phyloP scores from a whole-genome alignment of 75 land plant species.

The Cryptomeria japonica region DNA sequence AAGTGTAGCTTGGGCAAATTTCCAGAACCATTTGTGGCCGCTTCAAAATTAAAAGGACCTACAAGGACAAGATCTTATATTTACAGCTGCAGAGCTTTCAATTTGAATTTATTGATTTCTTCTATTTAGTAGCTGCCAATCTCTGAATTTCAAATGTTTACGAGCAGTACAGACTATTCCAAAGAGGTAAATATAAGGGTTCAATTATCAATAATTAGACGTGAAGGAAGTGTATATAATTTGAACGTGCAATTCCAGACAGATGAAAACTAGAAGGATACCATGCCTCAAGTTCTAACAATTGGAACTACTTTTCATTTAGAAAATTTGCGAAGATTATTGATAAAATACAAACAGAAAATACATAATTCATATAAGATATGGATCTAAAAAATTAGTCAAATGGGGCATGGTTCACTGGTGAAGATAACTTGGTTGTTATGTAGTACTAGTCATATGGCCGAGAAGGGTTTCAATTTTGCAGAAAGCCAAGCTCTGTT shows the following conservation, averaged over 20 bases:
- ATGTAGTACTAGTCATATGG: neutral
- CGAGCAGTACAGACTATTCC: slow-evolving; percentile 1
- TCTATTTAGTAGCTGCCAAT: neutral
- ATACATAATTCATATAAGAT: neutral
- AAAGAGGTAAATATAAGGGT: neutral
- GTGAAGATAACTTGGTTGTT: neutral
- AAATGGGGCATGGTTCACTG: neutral
- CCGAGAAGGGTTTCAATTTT: neutral
- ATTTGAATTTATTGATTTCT: neutral
- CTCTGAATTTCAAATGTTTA: neutral
- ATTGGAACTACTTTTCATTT: neutral
- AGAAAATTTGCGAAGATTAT: neutral
- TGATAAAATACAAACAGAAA: neutral
- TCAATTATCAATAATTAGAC: neutral
- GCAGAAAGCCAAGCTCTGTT: neutral
- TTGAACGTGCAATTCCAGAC: neutral
- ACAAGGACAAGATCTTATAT: neutral
- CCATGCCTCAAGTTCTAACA: neutral
- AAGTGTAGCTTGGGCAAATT: slow-evolving; percentile 57
- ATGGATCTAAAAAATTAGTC: neutral
- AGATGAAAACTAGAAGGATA: neutral
- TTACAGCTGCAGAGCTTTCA: neutral
- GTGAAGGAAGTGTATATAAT: neutral
- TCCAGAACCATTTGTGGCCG: slow-evolving; percentile 15
- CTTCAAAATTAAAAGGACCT: slow-evolving; percentile 87